Percentiles rank a stretch among this genome's conserved stretches.
Evolutionary conservation across 441 rosid species (phyloP).

Genomic region (Gossypium schwendimanii): DNA sequence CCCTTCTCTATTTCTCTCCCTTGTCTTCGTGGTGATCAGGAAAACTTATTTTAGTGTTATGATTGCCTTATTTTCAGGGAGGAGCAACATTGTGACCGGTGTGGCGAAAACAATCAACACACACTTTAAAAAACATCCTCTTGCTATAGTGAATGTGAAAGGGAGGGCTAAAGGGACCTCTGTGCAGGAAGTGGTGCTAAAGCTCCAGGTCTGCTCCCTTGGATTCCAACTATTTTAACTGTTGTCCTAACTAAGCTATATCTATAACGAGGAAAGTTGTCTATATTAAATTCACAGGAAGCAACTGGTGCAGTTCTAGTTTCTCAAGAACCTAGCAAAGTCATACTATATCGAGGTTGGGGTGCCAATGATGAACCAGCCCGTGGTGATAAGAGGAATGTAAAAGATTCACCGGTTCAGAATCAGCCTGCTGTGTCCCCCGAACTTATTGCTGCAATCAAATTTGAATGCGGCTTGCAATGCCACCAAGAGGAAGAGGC

Average conservation of each 20-base stretch:
- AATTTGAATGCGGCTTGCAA: slow-evolving; percentile 68
- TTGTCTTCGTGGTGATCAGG: slow-evolving; percentile 3
- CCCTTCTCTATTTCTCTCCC: not conserved
- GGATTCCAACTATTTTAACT: not conserved
- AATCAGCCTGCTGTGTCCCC: slow-evolving; percentile 43
- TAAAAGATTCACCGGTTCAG: slow-evolving; percentile 14
- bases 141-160: slow-evolving; percentile 81
- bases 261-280: not conserved
- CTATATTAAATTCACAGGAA: slow-evolving; percentile 41
- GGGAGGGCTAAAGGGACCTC: slow-evolving; percentile 97
- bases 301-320: slow-evolving; percentile 77
- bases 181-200: slow-evolving; percentile 72
- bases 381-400: slow-evolving; percentile 14
- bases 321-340: slow-evolving; percentile 91
- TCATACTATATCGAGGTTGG: slow-evolving; percentile 88
- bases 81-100: slow-evolving; percentile 76
- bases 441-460: slow-evolving; percentile 76
- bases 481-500: slow-evolving; percentile 13
- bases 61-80: slow-evolving; percentile 36
- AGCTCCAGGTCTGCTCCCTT: slow-evolving; percentile 58
- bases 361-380: slow-evolving; percentile 54
- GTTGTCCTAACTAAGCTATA: not conserved
- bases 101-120: slow-evolving; percentile 63
- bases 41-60: slow-evolving; percentile 5
- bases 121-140: slow-evolving; percentile 74